phyloP scores from a whole-genome alignment of 768 basidiomycete genomes.

The Ramaria rubella region DNA sequence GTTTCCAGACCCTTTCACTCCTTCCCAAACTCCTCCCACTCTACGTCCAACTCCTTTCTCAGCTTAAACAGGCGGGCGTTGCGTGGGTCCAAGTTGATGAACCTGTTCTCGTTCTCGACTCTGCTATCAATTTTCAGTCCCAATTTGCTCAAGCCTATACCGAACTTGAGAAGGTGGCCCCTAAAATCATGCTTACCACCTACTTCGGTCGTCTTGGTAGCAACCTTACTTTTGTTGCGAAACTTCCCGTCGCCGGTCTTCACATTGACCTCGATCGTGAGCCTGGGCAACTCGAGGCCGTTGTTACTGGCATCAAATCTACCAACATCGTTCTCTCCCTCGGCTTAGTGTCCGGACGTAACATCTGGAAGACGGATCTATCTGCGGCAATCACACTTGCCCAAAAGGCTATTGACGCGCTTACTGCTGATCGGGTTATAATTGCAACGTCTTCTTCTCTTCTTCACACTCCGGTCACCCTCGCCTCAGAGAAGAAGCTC shows the following conservation, averaged over 20 bases:
- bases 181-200: conserved; percentile 90
- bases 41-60: conserved; percentile 83
- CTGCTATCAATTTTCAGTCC: conserved; percentile 65
- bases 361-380: conserved; percentile 99
- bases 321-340: conserved; percentile 81
- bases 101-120: conserved; percentile 91
- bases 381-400: conserved; percentile 71
- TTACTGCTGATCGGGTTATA: conserved; percentile 85
- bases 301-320: conserved; percentile 75
- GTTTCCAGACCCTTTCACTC: conserved; percentile 88
- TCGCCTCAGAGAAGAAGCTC: conserved; percentile 87
- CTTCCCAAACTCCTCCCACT: conserved; percentile 85
- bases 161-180: conserved; percentile 73
- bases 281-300: conserved; percentile 78
- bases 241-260: conserved; percentile 88
- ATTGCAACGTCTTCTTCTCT: conserved; percentile 96
- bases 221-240: conserved; percentile 81
- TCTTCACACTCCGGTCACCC: conserved; percentile 95
- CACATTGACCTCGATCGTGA: conserved; percentile 97
- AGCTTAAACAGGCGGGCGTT: conserved; percentile 90
- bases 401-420: conserved; percentile 75
- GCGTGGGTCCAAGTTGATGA: conserved; percentile 97
- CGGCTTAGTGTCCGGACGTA: conserved; percentile 95
- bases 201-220: conserved; percentile 96
- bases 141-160: conserved; percentile 77